Conservation (phyloP, 768 basidiomycete genomes). For the Agaricus sinodeliciosus region DNA sequence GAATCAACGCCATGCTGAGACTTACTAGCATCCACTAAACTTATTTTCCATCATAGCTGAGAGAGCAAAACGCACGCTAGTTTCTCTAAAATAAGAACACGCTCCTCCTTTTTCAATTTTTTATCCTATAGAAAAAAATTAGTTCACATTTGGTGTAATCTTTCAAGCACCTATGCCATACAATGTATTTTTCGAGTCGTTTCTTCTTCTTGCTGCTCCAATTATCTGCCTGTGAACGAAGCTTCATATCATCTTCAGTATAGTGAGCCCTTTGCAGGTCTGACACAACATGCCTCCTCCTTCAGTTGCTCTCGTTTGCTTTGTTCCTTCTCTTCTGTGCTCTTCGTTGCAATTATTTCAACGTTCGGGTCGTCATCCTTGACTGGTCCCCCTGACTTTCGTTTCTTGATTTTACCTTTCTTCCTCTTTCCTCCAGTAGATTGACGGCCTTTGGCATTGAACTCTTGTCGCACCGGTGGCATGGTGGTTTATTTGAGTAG, state of each 20-base stretch:
- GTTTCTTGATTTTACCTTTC: slow-evolving; percentile 44
- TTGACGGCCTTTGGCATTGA: slow-evolving; percentile 65
- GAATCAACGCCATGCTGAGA: slow-evolving; percentile 29
- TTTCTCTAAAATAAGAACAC: slow-evolving; percentile 69
- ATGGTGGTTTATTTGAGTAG: neutral
- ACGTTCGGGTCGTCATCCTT: slow-evolving; percentile 49
- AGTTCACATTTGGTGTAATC: neutral
- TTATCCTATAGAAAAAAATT: slow-evolving; percentile 53
- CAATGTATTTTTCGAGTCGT: slow-evolving; percentile 88
- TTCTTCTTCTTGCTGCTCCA: slow-evolving; percentile 85
- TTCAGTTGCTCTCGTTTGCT: slow-evolving; percentile 54
- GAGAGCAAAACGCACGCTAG: slow-evolving; percentile 52
- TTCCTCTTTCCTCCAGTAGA: slow-evolving; percentile 56
- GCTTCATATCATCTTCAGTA: slow-evolving; percentile 22
- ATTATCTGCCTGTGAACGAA: slow-evolving; percentile 52
- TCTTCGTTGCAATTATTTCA: slow-evolving; percentile 50
- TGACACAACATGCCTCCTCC: slow-evolving; percentile 42
- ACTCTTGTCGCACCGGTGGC: slow-evolving; percentile 25
- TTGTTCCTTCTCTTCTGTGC: slow-evolving; percentile 51
- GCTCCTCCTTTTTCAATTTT: slow-evolving; percentile 88
- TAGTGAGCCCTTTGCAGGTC: neutral
- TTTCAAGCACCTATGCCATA: slow-evolving; percentile 27
- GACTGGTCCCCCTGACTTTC: slow-evolving; percentile 12
- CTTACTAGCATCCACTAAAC: slow-evolving; percentile 5
- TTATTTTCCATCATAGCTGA: neutral